Evolutionary conservation across 169 alveolate genomes (phyloP), one percentile per base, ranked within the genome.

Genomic region (Cryptosporidium canis): DNA sequence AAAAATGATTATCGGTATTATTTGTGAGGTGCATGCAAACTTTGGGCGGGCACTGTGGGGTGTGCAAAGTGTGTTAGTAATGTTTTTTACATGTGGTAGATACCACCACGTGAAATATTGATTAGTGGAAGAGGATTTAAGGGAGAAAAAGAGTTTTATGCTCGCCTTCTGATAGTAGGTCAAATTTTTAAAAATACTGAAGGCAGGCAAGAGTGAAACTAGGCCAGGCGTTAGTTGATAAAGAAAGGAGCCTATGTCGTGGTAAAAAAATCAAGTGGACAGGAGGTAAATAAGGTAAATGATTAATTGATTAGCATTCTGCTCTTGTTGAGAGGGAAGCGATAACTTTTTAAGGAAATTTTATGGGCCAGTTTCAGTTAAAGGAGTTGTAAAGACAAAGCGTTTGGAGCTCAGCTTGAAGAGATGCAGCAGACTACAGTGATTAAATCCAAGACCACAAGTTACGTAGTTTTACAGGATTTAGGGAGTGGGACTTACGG

Each of bases 401-500:
- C 35, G 63, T 4, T 51, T 21, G 24, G 11, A 4, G 24, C 63
- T 51, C 24, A 51, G 24, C 9, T 51, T 51, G 37, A 51, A 61
- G 35, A 35, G 61, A 77, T 77, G 87, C 87, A 77, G 35, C 77
- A 43, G n/a, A 55, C 87, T 14, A 77, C 66, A 9, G 64, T 77
- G 14, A 61, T 77, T 33, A 77, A 77, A 41, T 58, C 87, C 39
- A 77, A 77, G 61, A 53, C 77, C n/a, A 77, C 87, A 77, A 77
- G 51, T 44, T 77, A 77, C 44, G 87, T 77, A 24, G 87, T 85
- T 47, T 85, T 67, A 41, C 90, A 58, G 29, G 83, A 83, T 44
- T 45, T 92, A n/a, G 96, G 96, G 43, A 92, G 92, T 68, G 96
- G 96, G 47, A 85, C 96, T 3, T 94, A 94, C 67, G 96, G 96